phyloP scores from a whole-genome alignment of 78 protist genomes.

The Acrasis kona region DNA sequence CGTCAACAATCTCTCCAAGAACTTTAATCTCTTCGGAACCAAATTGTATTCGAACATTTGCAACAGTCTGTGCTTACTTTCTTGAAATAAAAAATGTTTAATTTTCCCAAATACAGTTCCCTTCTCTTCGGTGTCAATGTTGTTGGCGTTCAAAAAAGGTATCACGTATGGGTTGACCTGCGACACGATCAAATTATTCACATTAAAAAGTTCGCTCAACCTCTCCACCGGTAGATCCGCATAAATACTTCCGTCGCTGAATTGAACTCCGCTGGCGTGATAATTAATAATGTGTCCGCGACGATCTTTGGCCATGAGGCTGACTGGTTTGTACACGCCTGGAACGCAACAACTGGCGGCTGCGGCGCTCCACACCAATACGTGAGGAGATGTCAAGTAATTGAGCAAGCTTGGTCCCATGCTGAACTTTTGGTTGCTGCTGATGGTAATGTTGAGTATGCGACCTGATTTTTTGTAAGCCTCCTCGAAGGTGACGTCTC shows the following conservation, averaged over 20 bases:
- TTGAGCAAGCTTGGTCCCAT: slow-evolving; percentile 54
- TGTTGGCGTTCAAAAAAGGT: slow-evolving; percentile 23
- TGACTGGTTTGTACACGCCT: slow-evolving; percentile 14
- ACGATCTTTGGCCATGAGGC: slow-evolving; percentile 49
- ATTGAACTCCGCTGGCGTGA: slow-evolving; percentile 3
- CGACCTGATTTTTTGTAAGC: slow-evolving; percentile 63
- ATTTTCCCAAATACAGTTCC: not conserved
- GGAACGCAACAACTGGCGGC: slow-evolving; percentile 36
- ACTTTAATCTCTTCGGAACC: not conserved
- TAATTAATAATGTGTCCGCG: not conserved
- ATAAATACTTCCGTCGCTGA: slow-evolving; percentile 47
- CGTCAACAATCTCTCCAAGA: not conserved
- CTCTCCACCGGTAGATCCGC: slow-evolving; percentile 66
- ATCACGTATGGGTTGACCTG: slow-evolving; percentile 39
- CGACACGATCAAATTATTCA: slow-evolving; percentile 49
- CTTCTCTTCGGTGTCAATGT: not conserved
- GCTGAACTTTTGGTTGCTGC: not conserved
- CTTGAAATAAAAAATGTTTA: not conserved
- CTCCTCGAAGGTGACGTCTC: slow-evolving; percentile 51
- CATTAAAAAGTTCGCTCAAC: slow-evolving; percentile 64
- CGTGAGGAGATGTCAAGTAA: slow-evolving; percentile 66
- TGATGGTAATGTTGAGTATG: slow-evolving; percentile 57
- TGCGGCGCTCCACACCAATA: slow-evolving; percentile 56
- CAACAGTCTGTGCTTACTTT: not conserved
- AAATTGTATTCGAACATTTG: not conserved